These are phyloP conservation scores for Speleostelium caveatum DNA, from an alignment of 78 protist species.

Conservation along the genomic window DNA sequence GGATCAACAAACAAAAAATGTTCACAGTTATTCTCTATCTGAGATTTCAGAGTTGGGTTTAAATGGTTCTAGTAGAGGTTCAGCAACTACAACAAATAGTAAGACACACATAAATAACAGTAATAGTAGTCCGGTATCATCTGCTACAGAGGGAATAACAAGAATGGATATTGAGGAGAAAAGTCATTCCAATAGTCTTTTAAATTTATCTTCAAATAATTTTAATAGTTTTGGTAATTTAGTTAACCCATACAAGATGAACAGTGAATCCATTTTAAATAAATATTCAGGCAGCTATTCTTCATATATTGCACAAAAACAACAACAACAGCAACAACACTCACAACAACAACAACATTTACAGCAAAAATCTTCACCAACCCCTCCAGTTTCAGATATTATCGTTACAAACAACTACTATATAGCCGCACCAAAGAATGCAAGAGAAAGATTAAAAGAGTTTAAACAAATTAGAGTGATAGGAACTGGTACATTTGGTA, in stretches of 20 bases:
- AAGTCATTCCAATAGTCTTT: neutral
- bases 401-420: neutral
- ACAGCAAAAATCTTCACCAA: constrained; percentile 1
- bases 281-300: neutral
- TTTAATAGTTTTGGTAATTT: constrained; percentile 57
- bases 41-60: no score
- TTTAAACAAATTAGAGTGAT: constrained; percentile 86
- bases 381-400: neutral
- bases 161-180: constrained; percentile 70
- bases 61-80: no score
- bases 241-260: no score
- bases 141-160: constrained; percentile 33
- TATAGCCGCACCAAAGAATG: constrained; percentile 32
- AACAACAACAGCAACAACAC: constrained; percentile 17
- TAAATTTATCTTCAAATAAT: constrained; percentile 30
- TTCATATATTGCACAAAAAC: neutral
- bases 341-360: constrained; percentile 16
- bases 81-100: neutral
- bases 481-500: constrained; percentile 94
- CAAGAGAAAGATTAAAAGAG: constrained; percentile 82
- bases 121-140: constrained; percentile 21
- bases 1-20: neutral
- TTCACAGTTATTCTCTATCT: no score
- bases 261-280: no score
- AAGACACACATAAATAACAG: neutral